Evolutionary conservation across 805 yeast species (phyloP).

Genomic region (Yamadazyma laniorum): DNA sequence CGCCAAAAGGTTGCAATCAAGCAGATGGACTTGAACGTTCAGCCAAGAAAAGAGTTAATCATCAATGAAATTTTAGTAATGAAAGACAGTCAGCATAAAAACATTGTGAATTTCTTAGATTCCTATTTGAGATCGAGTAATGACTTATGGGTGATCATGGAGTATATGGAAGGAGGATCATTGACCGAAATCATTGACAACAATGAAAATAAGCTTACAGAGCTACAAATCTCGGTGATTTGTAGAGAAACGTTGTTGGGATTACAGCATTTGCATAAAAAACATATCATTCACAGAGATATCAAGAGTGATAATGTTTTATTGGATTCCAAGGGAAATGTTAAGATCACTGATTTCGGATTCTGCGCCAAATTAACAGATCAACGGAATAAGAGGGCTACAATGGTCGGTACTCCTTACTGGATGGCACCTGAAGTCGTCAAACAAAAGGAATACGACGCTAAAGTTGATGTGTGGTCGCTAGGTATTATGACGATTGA

Average conservation of each 20-base stretch:
- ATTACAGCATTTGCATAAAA: conserved; percentile 84
- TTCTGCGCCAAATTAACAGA: conserved; percentile 74
- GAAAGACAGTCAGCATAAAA: conserved; percentile 93
- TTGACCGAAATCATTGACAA: conserved; percentile 93
- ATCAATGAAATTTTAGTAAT: conserved; percentile 94
- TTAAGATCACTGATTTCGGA: conserved; percentile 47
- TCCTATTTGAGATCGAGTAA: conserved; percentile 76
- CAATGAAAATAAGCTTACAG: conserved; percentile 67
- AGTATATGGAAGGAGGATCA: conserved; percentile 98
- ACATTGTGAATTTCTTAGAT: conserved; percentile 92
- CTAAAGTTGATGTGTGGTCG: conserved; percentile 82
- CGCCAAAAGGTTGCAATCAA: conserved; percentile 86
- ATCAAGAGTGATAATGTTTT: conserved; percentile 47
- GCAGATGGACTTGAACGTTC: conserved; percentile 88
- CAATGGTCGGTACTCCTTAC: conserved; percentile 87
- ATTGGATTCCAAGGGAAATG: conserved; percentile 42
- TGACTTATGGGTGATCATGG: conserved; percentile 99
- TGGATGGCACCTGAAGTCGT: conserved; percentile 94
- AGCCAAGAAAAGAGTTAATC: conserved; percentile 91
- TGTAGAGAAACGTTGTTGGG: conserved; percentile 91
- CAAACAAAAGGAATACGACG: conserved; percentile 75
- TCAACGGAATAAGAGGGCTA: conserved; percentile 68
- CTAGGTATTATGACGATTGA: conserved; percentile 84
- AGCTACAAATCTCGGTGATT: conserved; percentile 87
- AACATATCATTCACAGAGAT: conserved; percentile 79